Conservation (phyloP, 1,139 yeast species). For the Geotrichum bryndzae region DNA sequence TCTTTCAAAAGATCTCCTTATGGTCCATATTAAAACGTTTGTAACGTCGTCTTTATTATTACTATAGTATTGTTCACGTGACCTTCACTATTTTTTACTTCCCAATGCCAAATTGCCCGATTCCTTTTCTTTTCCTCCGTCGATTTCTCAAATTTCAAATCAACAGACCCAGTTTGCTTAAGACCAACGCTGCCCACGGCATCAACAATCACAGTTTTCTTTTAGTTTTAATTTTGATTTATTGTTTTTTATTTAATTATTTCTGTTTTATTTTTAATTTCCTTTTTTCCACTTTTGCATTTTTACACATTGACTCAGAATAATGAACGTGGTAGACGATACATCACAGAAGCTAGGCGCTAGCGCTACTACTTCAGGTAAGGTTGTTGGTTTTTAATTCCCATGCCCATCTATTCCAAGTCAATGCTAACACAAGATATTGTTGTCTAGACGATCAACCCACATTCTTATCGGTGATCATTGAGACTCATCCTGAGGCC, state of each 20-base stretch:
- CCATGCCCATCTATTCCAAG: conserved; percentile 1
- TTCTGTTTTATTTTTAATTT: background rate
- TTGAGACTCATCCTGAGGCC: conserved; percentile 72
- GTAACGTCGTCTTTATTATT: too few species aligned
- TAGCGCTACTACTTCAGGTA: conserved; percentile 19
- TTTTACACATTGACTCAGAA: background rate
- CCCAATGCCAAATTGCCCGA: background rate
- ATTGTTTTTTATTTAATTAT: too few species aligned
- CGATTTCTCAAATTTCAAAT: background rate
- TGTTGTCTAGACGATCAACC: conserved; percentile 58
- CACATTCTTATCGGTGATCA: conserved; percentile 67
- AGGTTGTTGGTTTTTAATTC: conserved; percentile 2
- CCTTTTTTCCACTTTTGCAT: background rate
- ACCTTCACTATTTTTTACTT: background rate
- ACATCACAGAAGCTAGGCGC: conserved; percentile 33
- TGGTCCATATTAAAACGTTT: too few species aligned
- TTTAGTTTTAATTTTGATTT: too few species aligned
- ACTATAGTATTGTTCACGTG: background rate
- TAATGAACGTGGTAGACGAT: conserved; percentile 39
- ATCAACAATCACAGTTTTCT: too few species aligned
- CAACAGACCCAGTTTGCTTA: background rate
- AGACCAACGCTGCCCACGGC: too few species aligned
- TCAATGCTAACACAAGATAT: conserved; percentile 2
- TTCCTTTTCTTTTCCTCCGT: background rate
- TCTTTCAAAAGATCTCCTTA: too few species aligned